phyloP scores from a whole-genome alignment of 768 basidiomycete genomes.

The Lactarius pseudohatsudake region DNA sequence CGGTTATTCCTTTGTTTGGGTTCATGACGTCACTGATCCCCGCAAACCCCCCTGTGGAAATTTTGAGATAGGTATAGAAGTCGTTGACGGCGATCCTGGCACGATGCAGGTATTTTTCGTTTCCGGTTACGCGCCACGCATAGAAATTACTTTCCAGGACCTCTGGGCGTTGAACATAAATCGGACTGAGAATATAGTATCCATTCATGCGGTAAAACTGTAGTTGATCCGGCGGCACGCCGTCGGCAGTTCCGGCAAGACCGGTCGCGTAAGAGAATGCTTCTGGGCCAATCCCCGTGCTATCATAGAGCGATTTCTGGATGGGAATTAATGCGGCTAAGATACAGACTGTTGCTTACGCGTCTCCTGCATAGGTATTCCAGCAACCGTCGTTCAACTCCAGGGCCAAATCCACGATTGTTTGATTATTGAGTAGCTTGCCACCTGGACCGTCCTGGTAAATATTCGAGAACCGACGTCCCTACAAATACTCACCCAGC shows the following conservation, averaged over 20 bases:
- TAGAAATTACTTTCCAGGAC: conserved; percentile 82
- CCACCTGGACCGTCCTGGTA: conserved; percentile 46
- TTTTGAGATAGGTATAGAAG: conserved; percentile 55
- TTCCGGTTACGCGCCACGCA: conserved; percentile 70
- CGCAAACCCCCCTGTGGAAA: conserved; percentile 49
- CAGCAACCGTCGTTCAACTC: conserved; percentile 70
- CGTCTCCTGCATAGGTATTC: conserved; percentile 75
- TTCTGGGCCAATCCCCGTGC: conserved; percentile 79
- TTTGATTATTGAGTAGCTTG: conserved; percentile 64
- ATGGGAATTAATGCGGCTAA: neutral
- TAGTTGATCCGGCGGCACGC: conserved; percentile 40
- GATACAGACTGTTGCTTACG: conserved; percentile 41
- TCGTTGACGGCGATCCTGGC: conserved; percentile 57
- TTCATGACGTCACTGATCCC: conserved; percentile 59
- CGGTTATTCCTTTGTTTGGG: conserved; percentile 45
- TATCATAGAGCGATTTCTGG: conserved; percentile 33
- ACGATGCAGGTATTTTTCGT: conserved; percentile 64
- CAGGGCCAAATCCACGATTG: conserved; percentile 62
- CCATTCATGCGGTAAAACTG: conserved; percentile 62
- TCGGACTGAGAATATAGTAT: conserved; percentile 54
- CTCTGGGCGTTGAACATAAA: conserved; percentile 71
- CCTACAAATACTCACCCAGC: conserved; percentile 43
- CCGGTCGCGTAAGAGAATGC: conserved; percentile 60
- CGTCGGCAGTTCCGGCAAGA: conserved; percentile 46
- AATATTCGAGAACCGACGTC: neutral